Evolutionary conservation across 2,329 filamentous ascomycete species (phyloP).

Genomic region (Cryphonectria parasitica): DNA sequence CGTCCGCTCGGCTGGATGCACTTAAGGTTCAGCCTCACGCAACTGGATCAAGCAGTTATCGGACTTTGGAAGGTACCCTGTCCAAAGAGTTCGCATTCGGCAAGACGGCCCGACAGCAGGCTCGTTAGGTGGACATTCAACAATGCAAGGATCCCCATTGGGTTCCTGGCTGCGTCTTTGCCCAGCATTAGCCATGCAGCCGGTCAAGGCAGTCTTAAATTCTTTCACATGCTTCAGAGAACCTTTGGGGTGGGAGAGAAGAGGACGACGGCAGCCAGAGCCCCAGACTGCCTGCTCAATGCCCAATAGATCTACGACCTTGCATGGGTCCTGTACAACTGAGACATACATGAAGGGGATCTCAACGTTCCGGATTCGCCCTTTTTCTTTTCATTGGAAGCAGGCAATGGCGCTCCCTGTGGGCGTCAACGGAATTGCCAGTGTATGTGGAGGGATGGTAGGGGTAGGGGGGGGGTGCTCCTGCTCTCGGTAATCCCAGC

Average conservation of each 20-base stretch:
- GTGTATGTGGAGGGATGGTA: not conserved
- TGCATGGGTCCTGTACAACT: not conserved
- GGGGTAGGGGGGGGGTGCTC: too few species aligned
- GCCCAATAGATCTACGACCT: not conserved
- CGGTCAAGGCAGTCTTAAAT: conserved; percentile 4
- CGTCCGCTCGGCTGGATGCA: not conserved
- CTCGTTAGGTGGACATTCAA: not conserved
- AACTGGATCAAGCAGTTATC: conserved; percentile 1
- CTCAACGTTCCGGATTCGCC: not conserved
- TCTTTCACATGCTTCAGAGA: not conserved
- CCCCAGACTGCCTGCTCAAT: not conserved
- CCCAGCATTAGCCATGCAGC: conserved; percentile 9
- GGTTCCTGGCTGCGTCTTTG: not conserved
- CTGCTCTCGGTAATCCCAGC: not conserved
- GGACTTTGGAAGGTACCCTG: not conserved
- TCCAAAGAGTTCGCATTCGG: not conserved
- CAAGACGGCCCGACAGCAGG: not conserved
- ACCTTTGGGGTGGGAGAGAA: not conserved
- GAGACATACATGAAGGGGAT: not conserved
- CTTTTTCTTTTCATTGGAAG: not conserved
- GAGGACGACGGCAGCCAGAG: not conserved
- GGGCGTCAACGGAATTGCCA: not conserved
- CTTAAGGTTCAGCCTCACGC: not conserved
- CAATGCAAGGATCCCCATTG: conserved; percentile 5
- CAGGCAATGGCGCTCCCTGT: not conserved